phyloP scores from a whole-genome alignment of 768 basidiomycete genomes.

The Boletus eberwhitei region DNA sequence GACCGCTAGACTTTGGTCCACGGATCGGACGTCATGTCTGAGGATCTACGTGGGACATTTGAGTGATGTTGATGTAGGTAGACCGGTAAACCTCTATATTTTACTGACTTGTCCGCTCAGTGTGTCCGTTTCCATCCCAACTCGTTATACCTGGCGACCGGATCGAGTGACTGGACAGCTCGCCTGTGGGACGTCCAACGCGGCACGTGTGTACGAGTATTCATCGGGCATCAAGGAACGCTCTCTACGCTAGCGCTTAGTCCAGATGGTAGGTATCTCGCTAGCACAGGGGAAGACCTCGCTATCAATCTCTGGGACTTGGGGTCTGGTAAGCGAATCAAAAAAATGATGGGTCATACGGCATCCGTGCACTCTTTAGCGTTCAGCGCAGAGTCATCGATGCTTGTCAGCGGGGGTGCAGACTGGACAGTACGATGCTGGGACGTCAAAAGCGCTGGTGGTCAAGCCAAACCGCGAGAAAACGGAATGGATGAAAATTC shows the following conservation, averaged over 20 bases:
- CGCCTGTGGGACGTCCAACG: constrained; percentile 98
- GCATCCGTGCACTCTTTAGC: constrained; percentile 86
- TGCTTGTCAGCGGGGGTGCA: constrained; percentile 87
- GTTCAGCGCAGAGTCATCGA: constrained; percentile 87
- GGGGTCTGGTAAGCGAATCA: constrained; percentile 89
- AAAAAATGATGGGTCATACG: constrained; percentile 94
- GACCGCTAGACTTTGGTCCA: constrained; percentile 95
- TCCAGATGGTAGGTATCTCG: constrained; percentile 92
- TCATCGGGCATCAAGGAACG: constrained; percentile 90
- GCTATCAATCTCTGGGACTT: constrained; percentile 97
- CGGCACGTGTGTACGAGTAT: constrained; percentile 90
- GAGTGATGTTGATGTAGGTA: constrained; percentile 92
- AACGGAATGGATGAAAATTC: constrained; percentile 44
- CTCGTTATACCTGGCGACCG: constrained; percentile 94
- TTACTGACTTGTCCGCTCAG: constrained; percentile 40
- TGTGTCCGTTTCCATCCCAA: constrained; percentile 97
- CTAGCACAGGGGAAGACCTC: constrained; percentile 88
- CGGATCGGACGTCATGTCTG: constrained; percentile 81
- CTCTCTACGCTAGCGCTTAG: constrained; percentile 85
- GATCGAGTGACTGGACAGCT: constrained; percentile 94
- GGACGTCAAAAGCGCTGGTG: constrained; percentile 86
- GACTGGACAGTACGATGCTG: constrained; percentile 99
- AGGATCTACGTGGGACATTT: constrained; percentile 94
- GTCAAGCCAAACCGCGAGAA: constrained; percentile 55
- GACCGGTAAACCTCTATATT: neutral